Conservation (phyloP, 768 basidiomycete species). For the Plicaturopsis crispa region DNA sequence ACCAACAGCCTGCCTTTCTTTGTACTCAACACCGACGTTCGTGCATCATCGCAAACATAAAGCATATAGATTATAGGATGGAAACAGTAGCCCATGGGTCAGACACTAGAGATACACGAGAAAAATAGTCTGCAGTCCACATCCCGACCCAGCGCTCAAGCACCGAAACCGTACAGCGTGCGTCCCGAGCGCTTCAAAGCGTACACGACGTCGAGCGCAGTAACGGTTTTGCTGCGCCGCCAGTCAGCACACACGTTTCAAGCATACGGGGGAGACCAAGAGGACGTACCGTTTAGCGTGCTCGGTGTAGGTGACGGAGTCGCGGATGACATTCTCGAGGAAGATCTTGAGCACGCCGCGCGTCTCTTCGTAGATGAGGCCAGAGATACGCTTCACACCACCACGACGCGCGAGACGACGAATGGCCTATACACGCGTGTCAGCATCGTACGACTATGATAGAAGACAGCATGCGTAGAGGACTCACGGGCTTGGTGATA, state of each 20-base stretch:
- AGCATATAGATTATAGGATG: too few relatives aligned
- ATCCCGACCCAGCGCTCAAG: too few relatives aligned
- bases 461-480: not conserved
- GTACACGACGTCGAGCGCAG: slow-evolving; percentile 80
- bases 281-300: slow-evolving; percentile 91
- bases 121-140: too few relatives aligned
- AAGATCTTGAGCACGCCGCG: slow-evolving; percentile 89
- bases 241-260: slow-evolving; percentile 6
- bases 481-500: slow-evolving; percentile 16
- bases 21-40: too few relatives aligned
- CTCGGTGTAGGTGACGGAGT: slow-evolving; percentile 91
- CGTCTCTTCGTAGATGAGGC: slow-evolving; percentile 86
- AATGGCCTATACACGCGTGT: slow-evolving; percentile 27
- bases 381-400: slow-evolving; percentile 88
- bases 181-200: slow-evolving; percentile 66
- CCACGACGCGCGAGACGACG: slow-evolving; percentile 88
- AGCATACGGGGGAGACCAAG: too few relatives aligned
- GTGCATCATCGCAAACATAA: too few relatives aligned
- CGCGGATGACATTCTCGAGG: slow-evolving; percentile 82
- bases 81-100: too few relatives aligned
- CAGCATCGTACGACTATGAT: not conserved
- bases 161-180: slow-evolving; percentile 78
- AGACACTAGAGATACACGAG: too few relatives aligned
- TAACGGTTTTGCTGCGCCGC: slow-evolving; percentile 79
- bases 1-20: too few relatives aligned